Evolutionary conservation across 129 eudicot species (phyloP), one percentile per base, ranked within the genome.

Genomic region (Helianthus tuberosus): DNA sequence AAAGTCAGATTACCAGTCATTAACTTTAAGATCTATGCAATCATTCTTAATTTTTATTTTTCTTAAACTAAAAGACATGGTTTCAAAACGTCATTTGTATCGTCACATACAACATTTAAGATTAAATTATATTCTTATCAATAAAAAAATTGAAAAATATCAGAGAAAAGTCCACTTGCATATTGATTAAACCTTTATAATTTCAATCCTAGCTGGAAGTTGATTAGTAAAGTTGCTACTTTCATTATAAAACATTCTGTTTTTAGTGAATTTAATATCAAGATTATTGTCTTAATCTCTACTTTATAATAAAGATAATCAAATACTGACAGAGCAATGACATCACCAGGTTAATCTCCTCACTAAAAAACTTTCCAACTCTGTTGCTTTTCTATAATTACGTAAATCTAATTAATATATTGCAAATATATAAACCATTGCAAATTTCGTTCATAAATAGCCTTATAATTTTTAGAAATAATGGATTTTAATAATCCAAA

Each of bases 81-180:
- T 61, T 16, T 25, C 7, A 38, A 39, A 71, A 50, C 72, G 82
- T 77, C 82, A 77, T 70, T 69, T 61, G 66, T 64, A 50, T 70
- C 66, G 76, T 77, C 82, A 77, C 76, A 62, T 17, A 16, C 81
- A 77, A 48, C 81, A 48, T 77, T 43, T 10, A 41, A 61, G 66
- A 62, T 70, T 51, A 35, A 69, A 68, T 77, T 69, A 77, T 47
- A 58, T 64, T 38, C 23, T 46, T 23, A 25, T 57, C 46, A 76
- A 65, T 38, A 36, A 36, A 36, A 35, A 4, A 27, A 16, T 3
- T 57, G 3, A 7, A 65, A 25, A 14, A n/a, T 17, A 59, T 14
- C 44, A 59, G 38, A 46, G 29, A 48, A 41, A 52, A 51, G 0
- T 14, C 67, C 66, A 74, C 62, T 64, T 49, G 65, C 64, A 63